Conservation (phyloP, 2,329 filamentous ascomycete species). For the Diaporthe aspalathi region DNA sequence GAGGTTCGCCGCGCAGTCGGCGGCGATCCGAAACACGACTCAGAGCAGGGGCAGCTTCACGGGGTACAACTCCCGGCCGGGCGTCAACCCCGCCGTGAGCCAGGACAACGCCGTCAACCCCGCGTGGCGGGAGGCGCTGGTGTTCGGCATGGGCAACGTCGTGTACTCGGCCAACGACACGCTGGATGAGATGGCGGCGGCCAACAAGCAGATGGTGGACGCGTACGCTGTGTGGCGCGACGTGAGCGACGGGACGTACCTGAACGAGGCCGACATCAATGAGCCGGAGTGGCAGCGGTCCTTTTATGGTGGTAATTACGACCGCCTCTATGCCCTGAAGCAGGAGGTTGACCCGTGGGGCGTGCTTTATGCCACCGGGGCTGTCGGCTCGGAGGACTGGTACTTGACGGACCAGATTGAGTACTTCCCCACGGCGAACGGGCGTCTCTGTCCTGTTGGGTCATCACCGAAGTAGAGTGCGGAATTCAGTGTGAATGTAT, state of each 20-base stretch:
- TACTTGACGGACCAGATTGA: slow-evolving; percentile 33
- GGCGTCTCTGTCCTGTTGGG: slow-evolving; percentile 25
- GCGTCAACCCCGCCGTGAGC: slow-evolving; percentile 43
- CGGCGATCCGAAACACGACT: slow-evolving; percentile 43
- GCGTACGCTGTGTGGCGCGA: slow-evolving; percentile 44
- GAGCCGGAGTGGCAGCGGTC: slow-evolving; percentile 38
- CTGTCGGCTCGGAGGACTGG: slow-evolving; percentile 36
- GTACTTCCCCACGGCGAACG: slow-evolving; percentile 33
- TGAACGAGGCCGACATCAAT: slow-evolving; percentile 34
- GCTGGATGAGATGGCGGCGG: slow-evolving; percentile 40
- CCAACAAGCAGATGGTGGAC: slow-evolving; percentile 42
- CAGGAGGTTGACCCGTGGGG: slow-evolving; percentile 38
- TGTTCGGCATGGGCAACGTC: slow-evolving; percentile 51
- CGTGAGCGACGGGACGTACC: slow-evolving; percentile 40
- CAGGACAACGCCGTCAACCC: slow-evolving; percentile 58
- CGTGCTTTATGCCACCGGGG: slow-evolving; percentile 37
- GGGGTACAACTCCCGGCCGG: slow-evolving; percentile 46
- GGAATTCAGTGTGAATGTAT: neutral
- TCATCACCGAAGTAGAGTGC: neutral
- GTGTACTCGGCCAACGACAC: slow-evolving; percentile 8
- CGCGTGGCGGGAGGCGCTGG: slow-evolving; percentile 58
- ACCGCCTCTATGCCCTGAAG: slow-evolving; percentile 38
- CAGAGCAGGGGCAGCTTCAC: slow-evolving; percentile 46
- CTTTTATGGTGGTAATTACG: slow-evolving; percentile 41
- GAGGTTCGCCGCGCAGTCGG: slow-evolving; percentile 47